These are phyloP conservation scores for Fonsecaea erecta DNA, from an alignment of 2,329 filamentous ascomycete genomes.

Conservation along the genomic window DNA sequence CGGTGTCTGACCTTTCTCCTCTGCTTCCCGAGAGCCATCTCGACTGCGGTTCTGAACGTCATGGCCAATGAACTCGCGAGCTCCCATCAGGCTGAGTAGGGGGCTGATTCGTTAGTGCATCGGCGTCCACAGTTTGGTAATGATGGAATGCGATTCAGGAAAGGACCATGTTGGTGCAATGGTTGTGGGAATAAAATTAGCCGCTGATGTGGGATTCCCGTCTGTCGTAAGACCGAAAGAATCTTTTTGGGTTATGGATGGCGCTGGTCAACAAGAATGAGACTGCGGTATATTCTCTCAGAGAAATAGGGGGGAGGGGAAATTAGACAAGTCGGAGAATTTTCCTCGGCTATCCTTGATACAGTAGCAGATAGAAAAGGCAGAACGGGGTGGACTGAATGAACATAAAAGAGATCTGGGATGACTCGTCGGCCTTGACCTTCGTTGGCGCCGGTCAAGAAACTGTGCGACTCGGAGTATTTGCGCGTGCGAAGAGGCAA, in stretches of 20 bases:
- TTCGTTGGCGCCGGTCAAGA: not conserved
- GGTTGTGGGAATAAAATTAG: not conserved
- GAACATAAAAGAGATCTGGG: not conserved
- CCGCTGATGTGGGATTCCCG: not conserved
- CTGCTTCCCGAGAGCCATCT: not conserved
- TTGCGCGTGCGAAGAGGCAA: too few relatives aligned
- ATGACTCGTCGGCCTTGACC: not conserved
- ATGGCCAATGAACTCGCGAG: conserved; percentile 4
- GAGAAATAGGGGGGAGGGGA: not conserved
- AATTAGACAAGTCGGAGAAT: not conserved
- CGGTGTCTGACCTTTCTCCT: not conserved
- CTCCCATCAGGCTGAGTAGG: conserved; percentile 19
- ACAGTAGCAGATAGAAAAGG: not conserved
- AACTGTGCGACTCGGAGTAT: not conserved
- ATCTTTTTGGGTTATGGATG: not conserved
- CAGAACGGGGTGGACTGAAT: not conserved
- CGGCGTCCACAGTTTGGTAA: not conserved
- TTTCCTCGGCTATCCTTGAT: not conserved
- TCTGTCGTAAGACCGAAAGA: not conserved
- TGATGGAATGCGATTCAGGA: conserved; percentile 1
- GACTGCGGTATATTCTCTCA: not conserved
- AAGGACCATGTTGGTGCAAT: not conserved
- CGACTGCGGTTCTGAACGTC: conserved; percentile 8
- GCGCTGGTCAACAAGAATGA: not conserved
- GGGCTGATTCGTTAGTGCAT: conserved; percentile 11